Percentiles rank a stretch among this genome's conserved stretches.
Conservation (phyloP, 2,329 filamentous ascomycete genomes). For the Leptographium galeiforme region DNA sequence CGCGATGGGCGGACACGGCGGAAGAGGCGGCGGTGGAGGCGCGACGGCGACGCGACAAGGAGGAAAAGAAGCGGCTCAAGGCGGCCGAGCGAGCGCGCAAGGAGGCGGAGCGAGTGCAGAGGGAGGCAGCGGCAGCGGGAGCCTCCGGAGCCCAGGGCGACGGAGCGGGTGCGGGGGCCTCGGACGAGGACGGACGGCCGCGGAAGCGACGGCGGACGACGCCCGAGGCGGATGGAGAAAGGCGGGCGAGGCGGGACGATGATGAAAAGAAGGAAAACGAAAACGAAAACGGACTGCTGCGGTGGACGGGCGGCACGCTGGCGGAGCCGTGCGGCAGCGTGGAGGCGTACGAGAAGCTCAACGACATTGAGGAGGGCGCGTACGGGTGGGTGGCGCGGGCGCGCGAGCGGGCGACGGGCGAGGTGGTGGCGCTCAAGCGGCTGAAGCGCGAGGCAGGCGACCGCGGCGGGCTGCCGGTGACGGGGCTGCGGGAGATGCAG, state of each 20-base stretch:
- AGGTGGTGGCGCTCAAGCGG: constrained; percentile 83
- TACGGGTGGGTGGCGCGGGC: constrained; percentile 92
- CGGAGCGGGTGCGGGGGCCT: too few relatives aligned
- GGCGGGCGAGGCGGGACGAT: too few relatives aligned
- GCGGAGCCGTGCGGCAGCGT: constrained; percentile 55
- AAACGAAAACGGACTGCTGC: constrained; percentile 39
- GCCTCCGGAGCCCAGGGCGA: too few relatives aligned
- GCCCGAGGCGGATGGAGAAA: constrained; percentile 22
- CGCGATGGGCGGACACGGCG: constrained; percentile 78
- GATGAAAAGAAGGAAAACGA: too few relatives aligned
- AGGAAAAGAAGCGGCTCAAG: constrained; percentile 76
- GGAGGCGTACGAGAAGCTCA: constrained; percentile 80
- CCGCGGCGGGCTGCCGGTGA: constrained; percentile 68
- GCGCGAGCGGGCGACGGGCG: constrained; percentile 56
- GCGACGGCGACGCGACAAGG: constrained; percentile 66
- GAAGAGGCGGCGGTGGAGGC: constrained; percentile 65
- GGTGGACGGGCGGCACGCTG: constrained; percentile 58
- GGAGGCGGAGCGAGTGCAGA: constrained; percentile 21
- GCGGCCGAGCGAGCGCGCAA: constrained; percentile 31
- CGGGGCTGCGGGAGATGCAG: constrained; percentile 85
- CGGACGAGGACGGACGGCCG: constrained; percentile 29
- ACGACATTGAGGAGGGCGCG: constrained; percentile 93
- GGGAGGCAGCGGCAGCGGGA: too few relatives aligned
- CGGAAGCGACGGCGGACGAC: constrained; percentile 50
- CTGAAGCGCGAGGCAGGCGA: constrained; percentile 78